A percentile compares a stretch with the other conserved stretches of the same genome.
Conservation (phyloP, 192 early-diverging fungal species). For the Borealophlyctis nickersoniae region DNA sequence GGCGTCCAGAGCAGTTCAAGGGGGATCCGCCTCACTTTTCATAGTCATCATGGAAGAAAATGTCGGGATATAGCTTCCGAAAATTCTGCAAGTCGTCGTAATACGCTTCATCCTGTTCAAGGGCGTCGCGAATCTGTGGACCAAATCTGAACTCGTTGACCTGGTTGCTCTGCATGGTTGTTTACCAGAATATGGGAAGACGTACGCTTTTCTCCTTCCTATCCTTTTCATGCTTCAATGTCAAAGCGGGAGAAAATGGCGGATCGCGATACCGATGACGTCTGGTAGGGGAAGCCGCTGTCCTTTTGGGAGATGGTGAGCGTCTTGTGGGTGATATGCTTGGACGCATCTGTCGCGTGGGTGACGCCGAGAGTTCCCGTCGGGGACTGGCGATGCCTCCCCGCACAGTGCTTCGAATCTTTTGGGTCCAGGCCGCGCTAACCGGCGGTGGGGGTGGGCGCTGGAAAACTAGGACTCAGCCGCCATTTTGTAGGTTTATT, state of each 20-base stretch:
- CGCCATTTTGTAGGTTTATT: too few species aligned
- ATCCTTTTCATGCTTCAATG: background rate
- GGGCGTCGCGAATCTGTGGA: background rate
- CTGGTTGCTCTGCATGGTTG: too few species aligned
- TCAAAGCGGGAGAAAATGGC: background rate
- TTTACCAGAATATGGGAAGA: too few species aligned
- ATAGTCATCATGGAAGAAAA: background rate
- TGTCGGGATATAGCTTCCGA: background rate
- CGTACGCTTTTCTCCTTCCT: background rate
- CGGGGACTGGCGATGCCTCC: too few species aligned
- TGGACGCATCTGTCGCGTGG: too few species aligned
- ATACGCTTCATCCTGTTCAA: background rate
- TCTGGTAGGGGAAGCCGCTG: background rate
- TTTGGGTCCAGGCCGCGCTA: too few species aligned
- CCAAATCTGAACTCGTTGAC: background rate
- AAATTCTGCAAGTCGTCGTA: background rate
- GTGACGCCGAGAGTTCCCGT: too few species aligned
- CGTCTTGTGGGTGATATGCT: background rate
- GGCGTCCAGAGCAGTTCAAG: too few species aligned
- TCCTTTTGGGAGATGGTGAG: background rate
- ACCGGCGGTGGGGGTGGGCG: too few species aligned
- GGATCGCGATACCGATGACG: background rate
- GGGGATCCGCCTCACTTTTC: background rate
- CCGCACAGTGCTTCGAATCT: too few species aligned
- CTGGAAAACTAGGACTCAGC: too few species aligned